Evolutionary conservation across 2,329 filamentous ascomycete species (phyloP), one percentile per base, ranked within the genome.

Genomic region (Fusarium hainanense): DNA sequence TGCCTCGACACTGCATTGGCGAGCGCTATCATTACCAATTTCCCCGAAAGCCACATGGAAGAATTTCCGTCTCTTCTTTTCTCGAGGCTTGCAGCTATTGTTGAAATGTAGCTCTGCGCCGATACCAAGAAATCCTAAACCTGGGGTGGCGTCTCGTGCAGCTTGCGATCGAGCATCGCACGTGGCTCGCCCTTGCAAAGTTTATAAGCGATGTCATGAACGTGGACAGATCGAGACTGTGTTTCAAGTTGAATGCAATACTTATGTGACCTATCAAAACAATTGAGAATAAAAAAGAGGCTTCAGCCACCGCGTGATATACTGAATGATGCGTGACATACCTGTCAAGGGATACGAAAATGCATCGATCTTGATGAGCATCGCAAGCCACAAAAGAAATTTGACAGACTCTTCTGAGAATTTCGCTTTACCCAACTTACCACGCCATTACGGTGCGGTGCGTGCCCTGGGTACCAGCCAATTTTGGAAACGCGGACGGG

Each of bases 101-200:
- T 47, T 16, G 30, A 46, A 64, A 44, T 51, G 21, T 11, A 64
- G 32, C 30, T 20, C 34, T 21, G 6, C n/a, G 25, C 44, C 30
- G 21, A 18, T 18, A 50, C 41, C 47, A 47, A 23, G 21, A 37
- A 42, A 64, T 47, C 25, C 12, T 14, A 47, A 65, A 47, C 16
- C 28, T 47, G 52, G 37, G 42, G 41, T 50, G 61, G 59, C 51
- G 59, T 44, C 28, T 44, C 47, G 30, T 43, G 49, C 49, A 57
- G 43, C 42, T 9, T n/a, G 20, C 30, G 61, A 66, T 66, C 63
- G 27, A 37, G 6, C 18, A 27, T 20, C 20, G 14, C 63, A 66
- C 61, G 63, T 66, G 63, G 54, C 18, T 42, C 18, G 51, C 30
- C 54, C 63, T 49, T 66, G 63, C 8, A 66, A 66, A 66, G 37